Evolutionary conservation across 225 moss, liverwort and hornwort species (phyloP).

Genomic region (Asterella californica): DNA sequence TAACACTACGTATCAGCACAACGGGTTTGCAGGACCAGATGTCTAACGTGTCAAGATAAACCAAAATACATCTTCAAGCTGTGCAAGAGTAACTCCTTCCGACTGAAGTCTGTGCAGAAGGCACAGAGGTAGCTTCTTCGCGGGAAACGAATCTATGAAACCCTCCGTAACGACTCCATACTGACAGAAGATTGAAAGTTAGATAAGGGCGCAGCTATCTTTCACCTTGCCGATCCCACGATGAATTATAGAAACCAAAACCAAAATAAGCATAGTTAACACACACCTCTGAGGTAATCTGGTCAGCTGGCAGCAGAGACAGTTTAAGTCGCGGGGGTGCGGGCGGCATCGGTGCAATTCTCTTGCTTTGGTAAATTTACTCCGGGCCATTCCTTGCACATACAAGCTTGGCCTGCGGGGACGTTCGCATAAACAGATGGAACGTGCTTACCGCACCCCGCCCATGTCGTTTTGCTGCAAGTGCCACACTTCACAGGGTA

Average conservation of each 20-base stretch:
- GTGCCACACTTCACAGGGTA: slow-evolving; percentile 58
- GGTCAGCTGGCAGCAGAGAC: slow-evolving; percentile 12
- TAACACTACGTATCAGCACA: no score
- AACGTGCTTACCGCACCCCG: slow-evolving; percentile 75
- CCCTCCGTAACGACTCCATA: no score
- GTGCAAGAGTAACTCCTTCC: no score
- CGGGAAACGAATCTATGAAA: no score
- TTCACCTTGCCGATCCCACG: no score
- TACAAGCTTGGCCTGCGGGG: slow-evolving; percentile 51
- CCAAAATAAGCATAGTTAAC: neutral
- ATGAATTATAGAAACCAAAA: neutral
- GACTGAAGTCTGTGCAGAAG: no score
- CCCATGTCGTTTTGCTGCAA: slow-evolving; percentile 79
- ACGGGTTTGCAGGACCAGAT: no score
- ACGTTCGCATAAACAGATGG: slow-evolving; percentile 62
- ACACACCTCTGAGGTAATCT: neutral
- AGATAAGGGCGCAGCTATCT: no score
- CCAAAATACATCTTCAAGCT: no score
- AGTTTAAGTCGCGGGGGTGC: neutral
- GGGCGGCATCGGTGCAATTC: neutral
- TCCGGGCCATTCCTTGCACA: slow-evolving; percentile 85
- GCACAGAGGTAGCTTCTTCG: no score
- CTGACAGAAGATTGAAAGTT: no score
- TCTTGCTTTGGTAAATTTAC: slow-evolving; percentile 34
- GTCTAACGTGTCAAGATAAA: no score